Conservation (phyloP, 495 filamentous ascomycete genomes). For the Hapsidospora chrysogenum region DNA sequence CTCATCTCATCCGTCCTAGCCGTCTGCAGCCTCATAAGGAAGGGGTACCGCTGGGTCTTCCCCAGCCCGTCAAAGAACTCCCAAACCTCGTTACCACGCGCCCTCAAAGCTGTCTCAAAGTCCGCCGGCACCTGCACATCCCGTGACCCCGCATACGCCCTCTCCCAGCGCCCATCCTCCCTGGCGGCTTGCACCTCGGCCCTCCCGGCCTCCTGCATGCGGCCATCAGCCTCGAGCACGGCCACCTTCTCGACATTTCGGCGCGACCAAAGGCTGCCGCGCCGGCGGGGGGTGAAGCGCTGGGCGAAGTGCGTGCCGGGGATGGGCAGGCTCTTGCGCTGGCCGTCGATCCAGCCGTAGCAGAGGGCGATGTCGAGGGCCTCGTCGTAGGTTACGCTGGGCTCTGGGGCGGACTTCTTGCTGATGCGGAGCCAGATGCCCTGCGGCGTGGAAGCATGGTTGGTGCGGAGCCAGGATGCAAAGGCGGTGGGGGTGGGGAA, state of each 20-base stretch:
- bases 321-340: conserved; percentile 23
- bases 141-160: conserved; percentile 31
- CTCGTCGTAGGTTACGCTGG: conserved; percentile 31
- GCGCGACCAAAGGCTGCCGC: conserved; percentile 35
- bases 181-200: conserved; percentile 34
- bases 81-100: conserved; percentile 5
- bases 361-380: conserved; percentile 39
- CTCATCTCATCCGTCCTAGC: conserved; percentile 14
- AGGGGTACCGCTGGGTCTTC: conserved; percentile 23
- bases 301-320: conserved; percentile 22
- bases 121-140: conserved; percentile 27
- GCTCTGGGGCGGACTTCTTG: conserved; percentile 27
- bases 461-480: conserved; percentile 27
- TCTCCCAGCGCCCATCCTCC: conserved; percentile 36
- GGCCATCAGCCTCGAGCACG: conserved; percentile 20
- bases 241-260: conserved; percentile 27
- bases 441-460: conserved; percentile 12
- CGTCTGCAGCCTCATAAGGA: conserved; percentile 25
- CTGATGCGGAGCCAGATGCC: conserved; percentile 38
- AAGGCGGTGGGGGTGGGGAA: conserved; percentile 20
- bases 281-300: conserved; percentile 36
- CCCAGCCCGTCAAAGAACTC: conserved; percentile 22
- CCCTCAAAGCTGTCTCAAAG: conserved; percentile 16
- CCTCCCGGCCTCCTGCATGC: conserved; percentile 29
- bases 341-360: conserved; percentile 45